Evolutionary conservation across 2,329 filamentous ascomycete genomes (phyloP), one percentile per base, ranked within the genome.

Genomic region (Alternaria triticina): DNA sequence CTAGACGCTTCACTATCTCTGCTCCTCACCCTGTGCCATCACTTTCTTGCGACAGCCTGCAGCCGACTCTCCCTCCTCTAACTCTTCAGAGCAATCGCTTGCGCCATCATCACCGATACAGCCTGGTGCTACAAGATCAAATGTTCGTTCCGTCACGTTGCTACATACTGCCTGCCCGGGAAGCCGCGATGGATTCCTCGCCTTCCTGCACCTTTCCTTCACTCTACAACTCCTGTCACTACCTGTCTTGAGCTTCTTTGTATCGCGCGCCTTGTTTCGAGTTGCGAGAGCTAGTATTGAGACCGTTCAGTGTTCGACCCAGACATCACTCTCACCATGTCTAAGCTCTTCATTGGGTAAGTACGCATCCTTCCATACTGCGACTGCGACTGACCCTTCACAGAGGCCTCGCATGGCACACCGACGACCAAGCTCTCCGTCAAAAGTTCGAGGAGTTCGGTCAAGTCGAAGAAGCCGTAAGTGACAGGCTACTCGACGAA

Each of bases 331-430:
- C 50, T 60, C 81, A 84, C 75, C 68, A 97, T 97, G 94, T 90
- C 94, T 64, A 97, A 97, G 83, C 88, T 97, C 75, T 97, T 97
- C 81, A 93, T 97, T 81, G 94, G 94, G 94, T 97, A 86, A 84
- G 91, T 77, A 27, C 40, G 20, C 49, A 59, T 47, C 20, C 33
- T 40, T 52, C 43, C n/a, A 28, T 44, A n/a, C 33, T 15, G 10
- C 47, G 22, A 33, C 12, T 40, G 43, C 20, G 17, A 46, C 69
- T 69, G 52, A 74, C 62, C 11, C 17, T 23, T n/a, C 12, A 44
- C 77, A 97, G 95, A 79, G 96, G 96, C 87, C 93, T 99, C 73
- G 93, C 96, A 77, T 99, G 96, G 96, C 94, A 97, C 85, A 99
- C 96, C 69, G 94, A 96, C 82, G 95, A 98, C 83, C 83, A 84